Percentiles rank a stretch among this genome's conserved stretches.
phyloP scores from a whole-genome alignment of 139 green algal genomes.

The Marvania coccoides region DNA sequence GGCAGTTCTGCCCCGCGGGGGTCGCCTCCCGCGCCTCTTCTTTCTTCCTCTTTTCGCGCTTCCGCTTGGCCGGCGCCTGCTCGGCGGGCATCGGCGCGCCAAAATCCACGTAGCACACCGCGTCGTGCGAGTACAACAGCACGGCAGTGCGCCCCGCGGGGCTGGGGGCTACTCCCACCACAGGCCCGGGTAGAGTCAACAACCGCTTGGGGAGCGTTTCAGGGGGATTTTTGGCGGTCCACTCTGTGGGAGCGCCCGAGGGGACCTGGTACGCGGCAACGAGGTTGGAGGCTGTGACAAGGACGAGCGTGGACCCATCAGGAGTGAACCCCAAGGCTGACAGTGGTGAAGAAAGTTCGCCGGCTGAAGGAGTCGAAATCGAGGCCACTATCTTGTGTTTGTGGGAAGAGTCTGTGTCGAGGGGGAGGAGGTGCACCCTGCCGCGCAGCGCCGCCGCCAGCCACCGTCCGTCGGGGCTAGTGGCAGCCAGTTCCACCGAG shows the following conservation, averaged over 20 bases:
- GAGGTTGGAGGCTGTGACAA: conserved; percentile 26
- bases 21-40: not conserved
- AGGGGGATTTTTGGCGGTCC: conserved; percentile 13
- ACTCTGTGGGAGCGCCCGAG: conserved; percentile 20
- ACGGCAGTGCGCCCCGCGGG: conserved; percentile 10
- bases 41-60: not conserved
- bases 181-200: conserved; percentile 28
- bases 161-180: conserved; percentile 25
- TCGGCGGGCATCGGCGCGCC: conserved; percentile 1
- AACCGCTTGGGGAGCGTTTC: conserved; percentile 16
- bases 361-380: not conserved
- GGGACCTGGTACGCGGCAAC: conserved; percentile 36
- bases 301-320: conserved; percentile 35
- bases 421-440: conserved; percentile 20
- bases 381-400: not conserved
- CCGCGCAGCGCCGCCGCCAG: conserved; percentile 7
- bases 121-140: conserved; percentile 15
- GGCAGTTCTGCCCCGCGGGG: conserved; percentile 21
- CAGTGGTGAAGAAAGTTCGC: conserved; percentile 12
- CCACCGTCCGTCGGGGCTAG: conserved; percentile 10
- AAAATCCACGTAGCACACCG: conserved; percentile 33
- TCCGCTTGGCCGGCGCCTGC: not conserved
- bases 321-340: conserved; percentile 43
- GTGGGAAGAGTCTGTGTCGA: no score
- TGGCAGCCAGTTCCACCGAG: conserved; percentile 10